A percentile compares a stretch with the other conserved stretches of the same genome.
Conservation (phyloP, 75 land plant species). For the Pseudotsuga menziesii region DNA sequence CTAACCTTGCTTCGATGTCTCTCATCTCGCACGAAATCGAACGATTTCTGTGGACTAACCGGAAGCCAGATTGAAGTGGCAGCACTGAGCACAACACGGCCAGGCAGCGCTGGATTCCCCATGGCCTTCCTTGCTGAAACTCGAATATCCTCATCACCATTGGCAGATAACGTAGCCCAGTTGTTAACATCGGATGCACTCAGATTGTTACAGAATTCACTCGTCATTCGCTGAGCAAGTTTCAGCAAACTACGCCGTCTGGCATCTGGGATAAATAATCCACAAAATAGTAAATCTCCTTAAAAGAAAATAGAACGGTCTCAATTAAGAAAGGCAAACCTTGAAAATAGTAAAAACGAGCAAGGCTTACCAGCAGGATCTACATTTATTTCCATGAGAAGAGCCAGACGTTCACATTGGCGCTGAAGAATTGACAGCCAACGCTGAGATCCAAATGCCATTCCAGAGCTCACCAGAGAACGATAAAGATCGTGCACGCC, state of each 20-base stretch:
- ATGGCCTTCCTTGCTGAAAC: conserved; percentile 20
- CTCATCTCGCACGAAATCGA: conserved; percentile 26
- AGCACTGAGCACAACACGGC: conserved; percentile 18
- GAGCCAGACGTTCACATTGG: conserved; percentile 24
- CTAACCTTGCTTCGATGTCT: conserved; percentile 17
- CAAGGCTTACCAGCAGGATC: conserved; percentile 34
- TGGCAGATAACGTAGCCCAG: conserved; percentile 57
- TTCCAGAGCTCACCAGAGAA: conserved; percentile 8
- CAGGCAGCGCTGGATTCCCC: conserved; percentile 9
- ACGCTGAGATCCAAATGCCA: conserved; percentile 24
- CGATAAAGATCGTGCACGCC: conserved; percentile 17
- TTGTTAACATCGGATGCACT: conserved; percentile 65
- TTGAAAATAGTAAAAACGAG: background rate
- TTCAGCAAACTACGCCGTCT: conserved; percentile 69
- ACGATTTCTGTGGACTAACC: conserved; percentile 14
- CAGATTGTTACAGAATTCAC: conserved; percentile 71
- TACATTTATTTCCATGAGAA: conserved; percentile 8
- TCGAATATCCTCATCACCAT: conserved; percentile 47
- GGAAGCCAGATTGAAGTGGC: conserved; percentile 35
- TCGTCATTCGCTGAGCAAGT: conserved; percentile 79
- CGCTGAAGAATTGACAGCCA: conserved; percentile 24
- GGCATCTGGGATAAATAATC: background rate
- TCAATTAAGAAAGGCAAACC: background rate
- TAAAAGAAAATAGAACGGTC: background rate
- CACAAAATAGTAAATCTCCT: background rate